A percentile compares a stretch with the other conserved stretches of the same genome.
phyloP scores from a whole-genome alignment of 139 green algal species.

The Eudorina sp. region DNA sequence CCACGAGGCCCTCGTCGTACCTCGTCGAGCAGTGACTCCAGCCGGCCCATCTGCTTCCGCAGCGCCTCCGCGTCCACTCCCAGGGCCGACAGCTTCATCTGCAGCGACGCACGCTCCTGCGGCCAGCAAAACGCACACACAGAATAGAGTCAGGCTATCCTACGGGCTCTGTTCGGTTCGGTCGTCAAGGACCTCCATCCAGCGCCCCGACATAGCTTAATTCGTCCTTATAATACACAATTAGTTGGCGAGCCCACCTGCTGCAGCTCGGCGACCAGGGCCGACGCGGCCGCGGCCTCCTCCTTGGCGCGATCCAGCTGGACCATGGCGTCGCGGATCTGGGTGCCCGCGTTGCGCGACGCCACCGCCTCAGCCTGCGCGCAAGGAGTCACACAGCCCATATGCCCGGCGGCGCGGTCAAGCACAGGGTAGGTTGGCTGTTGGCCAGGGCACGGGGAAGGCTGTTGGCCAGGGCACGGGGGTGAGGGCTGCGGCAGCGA shows the following conservation, averaged over 20 bases:
- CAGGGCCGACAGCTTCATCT: not conserved
- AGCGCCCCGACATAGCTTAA: no score
- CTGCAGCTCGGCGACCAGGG: not conserved
- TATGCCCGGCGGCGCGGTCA: no score
- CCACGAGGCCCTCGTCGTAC: no score
- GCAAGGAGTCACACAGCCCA: not conserved
- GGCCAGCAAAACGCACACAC: no score
- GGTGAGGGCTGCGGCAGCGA: no score
- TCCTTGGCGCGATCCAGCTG: not conserved
- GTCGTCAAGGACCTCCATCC: no score
- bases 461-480: no score
- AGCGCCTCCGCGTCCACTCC: constrained; percentile 17
- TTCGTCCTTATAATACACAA: no score
- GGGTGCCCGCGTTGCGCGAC: not conserved
- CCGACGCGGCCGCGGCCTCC: not conserved
- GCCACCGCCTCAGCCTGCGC: constrained; percentile 31
- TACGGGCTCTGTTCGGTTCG: no score
- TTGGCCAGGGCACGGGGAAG: no score
- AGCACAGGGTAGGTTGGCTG: no score
- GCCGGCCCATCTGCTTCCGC: constrained; percentile 10
- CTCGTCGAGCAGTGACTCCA: constrained; percentile 47
- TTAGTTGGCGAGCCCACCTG: constrained; percentile 26
- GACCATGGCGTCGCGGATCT: constrained; percentile 12
- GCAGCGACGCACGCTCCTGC: constrained; percentile 24
- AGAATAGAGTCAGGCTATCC: no score